Conservation (phyloP, 805 yeast genomes). For the Candida ponderosae region DNA sequence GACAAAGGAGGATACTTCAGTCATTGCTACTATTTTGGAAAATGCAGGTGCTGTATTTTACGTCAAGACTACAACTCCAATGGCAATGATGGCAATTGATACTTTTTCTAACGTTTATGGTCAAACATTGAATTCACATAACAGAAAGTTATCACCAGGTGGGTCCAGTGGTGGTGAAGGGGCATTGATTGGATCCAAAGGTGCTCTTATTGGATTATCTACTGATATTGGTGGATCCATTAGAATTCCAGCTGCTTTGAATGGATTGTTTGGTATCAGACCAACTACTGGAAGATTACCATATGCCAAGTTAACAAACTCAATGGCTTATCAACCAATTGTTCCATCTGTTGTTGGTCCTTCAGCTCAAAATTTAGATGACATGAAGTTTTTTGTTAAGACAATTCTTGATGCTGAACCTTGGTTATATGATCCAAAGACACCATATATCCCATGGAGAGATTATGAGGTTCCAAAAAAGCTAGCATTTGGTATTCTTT, state of each 20-base stretch:
- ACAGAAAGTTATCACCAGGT: constrained; percentile 36
- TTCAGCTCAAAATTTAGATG: constrained; percentile 21
- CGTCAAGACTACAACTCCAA: constrained; percentile 47
- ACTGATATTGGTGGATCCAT: constrained; percentile 48
- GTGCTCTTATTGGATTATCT: constrained; percentile 48
- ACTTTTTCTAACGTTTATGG: constrained; percentile 38
- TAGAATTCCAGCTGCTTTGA: constrained; percentile 38
- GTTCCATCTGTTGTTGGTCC: constrained; percentile 30
- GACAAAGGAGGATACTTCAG: constrained; percentile 9
- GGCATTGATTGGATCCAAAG: constrained; percentile 34
- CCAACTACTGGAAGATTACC: not conserved
- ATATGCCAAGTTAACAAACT: constrained; percentile 9
- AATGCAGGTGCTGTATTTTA: constrained; percentile 40
- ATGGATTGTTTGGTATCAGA: constrained; percentile 23
- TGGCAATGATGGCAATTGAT: constrained; percentile 43
- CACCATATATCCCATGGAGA: constrained; percentile 45
- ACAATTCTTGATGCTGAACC: constrained; percentile 35
- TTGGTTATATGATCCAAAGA: constrained; percentile 42
- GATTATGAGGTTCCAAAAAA: constrained; percentile 19
- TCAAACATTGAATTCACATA: constrained; percentile 36
- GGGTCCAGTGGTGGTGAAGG: constrained; percentile 53
- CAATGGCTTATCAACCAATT: constrained; percentile 24
- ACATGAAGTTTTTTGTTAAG: constrained; percentile 22
- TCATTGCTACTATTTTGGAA: constrained; percentile 7
- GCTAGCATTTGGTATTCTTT: constrained; percentile 36